Evolutionary conservation across 352 stramenopile species (phyloP).

Genomic region (Phytophthora europaea): DNA sequence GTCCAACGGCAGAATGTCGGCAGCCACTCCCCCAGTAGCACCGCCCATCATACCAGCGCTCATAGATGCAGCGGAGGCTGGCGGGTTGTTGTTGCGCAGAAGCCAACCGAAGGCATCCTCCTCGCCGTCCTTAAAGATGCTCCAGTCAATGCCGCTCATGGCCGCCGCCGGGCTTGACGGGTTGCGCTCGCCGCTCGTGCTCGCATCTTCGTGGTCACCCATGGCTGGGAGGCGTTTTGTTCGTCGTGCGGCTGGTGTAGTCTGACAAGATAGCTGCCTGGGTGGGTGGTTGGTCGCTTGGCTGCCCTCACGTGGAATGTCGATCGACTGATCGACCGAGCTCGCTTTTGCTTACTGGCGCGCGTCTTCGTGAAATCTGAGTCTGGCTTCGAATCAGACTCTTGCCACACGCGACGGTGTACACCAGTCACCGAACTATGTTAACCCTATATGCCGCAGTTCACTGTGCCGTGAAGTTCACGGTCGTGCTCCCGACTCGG

Average conservation of each 20-base stretch:
- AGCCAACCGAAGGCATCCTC: slow-evolving; percentile 73
- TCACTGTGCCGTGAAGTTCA: too few species aligned
- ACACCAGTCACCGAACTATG: slow-evolving; percentile 5
- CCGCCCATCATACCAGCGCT: not conserved
- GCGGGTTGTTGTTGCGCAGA: slow-evolving; percentile 44
- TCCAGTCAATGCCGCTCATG: slow-evolving; percentile 74
- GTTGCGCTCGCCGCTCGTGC: slow-evolving; percentile 11
- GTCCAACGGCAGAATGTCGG: slow-evolving; percentile 48
- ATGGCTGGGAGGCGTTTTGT: slow-evolving; percentile 6
- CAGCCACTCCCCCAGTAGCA: slow-evolving; percentile 4
- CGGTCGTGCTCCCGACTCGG: not conserved
- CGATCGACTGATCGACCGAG: not conserved
- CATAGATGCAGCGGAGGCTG: not conserved
- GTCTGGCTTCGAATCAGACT: slow-evolving; percentile 23
- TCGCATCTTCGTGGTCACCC: slow-evolving; percentile 27
- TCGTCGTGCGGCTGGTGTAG: not conserved
- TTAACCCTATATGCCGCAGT: too few species aligned
- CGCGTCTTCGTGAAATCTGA: slow-evolving; percentile 34
- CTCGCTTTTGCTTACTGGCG: slow-evolving; percentile 27
- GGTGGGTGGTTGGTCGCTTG: not conserved
- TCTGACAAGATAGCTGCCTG: not conserved
- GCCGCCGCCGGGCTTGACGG: slow-evolving; percentile 18
- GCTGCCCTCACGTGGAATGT: not conserved
- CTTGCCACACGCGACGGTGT: slow-evolving; percentile 21
- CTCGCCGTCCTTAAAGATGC: slow-evolving; percentile 73